Percentiles rank a stretch among this genome's conserved stretches.
Evolutionary conservation across 164 flowering plant genomes (phyloP).

Genomic region (Euptelea pleiosperma): DNA sequence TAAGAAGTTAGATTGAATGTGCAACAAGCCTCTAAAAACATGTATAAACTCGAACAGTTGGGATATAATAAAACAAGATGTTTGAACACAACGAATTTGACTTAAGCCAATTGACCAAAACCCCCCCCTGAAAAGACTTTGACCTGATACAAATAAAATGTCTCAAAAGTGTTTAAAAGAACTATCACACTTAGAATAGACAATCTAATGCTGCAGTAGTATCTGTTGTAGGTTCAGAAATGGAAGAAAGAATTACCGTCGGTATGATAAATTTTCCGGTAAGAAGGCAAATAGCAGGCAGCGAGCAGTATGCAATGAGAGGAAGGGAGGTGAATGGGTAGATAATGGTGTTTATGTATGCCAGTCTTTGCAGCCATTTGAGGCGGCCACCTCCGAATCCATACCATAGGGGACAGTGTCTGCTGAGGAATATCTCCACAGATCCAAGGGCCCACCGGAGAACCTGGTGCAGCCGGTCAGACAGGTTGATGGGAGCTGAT

Average conservation of each 20-base stretch:
- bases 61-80: too few species aligned
- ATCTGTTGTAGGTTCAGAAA: background rate
- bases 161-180: too few species aligned
- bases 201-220: background rate
- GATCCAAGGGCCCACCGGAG: conserved; percentile 99
- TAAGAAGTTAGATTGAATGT: background rate
- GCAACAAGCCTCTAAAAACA: too few species aligned
- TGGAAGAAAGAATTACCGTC: conserved; percentile 51
- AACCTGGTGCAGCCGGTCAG: conserved; percentile 93
- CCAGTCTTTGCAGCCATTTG: conserved; percentile 87
- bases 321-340: conserved; percentile 98
- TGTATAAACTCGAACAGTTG: too few species aligned
- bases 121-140: too few species aligned
- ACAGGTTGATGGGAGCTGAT: conserved; percentile 94
- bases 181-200: too few species aligned
- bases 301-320: conserved; percentile 78
- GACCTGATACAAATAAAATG: too few species aligned
- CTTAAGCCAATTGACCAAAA: too few species aligned
- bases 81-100: too few species aligned
- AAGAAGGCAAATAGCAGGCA: conserved; percentile 95
- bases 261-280: conserved; percentile 98
- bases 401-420: conserved; percentile 98
- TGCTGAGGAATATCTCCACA: conserved; percentile 88
- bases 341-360: conserved; percentile 88
- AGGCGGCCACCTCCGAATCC: conserved; percentile 95